phyloP scores from a whole-genome alignment of 139 green algal genomes.

The Chlamydomonas sp. region DNA sequence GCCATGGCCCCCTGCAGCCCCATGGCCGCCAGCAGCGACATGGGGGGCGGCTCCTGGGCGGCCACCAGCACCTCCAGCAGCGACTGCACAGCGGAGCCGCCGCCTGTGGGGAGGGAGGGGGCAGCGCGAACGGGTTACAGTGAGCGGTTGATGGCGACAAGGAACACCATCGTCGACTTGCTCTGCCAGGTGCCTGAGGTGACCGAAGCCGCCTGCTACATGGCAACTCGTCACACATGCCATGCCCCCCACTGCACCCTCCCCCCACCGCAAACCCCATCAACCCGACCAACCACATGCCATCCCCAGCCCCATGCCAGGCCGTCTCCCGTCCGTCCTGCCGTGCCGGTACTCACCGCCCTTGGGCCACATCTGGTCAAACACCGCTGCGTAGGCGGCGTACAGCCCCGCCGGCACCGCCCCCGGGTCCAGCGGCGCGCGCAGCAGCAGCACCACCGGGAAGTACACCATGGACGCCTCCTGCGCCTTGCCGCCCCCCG shows the following conservation, averaged over 20 bases:
- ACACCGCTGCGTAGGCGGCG: conserved; percentile 21
- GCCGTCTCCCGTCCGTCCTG: too few species aligned
- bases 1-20: conserved; percentile 1
- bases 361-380: conserved; percentile 12
- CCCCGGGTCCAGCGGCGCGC: conserved; percentile 2
- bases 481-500: background rate
- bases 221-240: too few species aligned
- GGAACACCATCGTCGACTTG: background rate
- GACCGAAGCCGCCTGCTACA: too few species aligned
- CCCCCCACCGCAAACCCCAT: background rate
- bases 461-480: conserved; percentile 19
- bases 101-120: background rate
- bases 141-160: too few species aligned
- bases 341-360: background rate
- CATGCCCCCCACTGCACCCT: background rate
- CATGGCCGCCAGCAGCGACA: conserved; percentile 31
- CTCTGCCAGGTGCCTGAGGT: background rate
- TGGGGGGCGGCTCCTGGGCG: conserved; percentile 34
- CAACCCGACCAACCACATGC: background rate
- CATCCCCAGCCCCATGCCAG: background rate
- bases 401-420: conserved; percentile 3
- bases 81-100: background rate
- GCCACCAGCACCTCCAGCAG: conserved; percentile 37
- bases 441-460: conserved; percentile 28
- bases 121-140: background rate